Evolutionary conservation across 768 basidiomycete genomes (phyloP).

Genomic region (Hygrophoropsis aurantiaca): DNA sequence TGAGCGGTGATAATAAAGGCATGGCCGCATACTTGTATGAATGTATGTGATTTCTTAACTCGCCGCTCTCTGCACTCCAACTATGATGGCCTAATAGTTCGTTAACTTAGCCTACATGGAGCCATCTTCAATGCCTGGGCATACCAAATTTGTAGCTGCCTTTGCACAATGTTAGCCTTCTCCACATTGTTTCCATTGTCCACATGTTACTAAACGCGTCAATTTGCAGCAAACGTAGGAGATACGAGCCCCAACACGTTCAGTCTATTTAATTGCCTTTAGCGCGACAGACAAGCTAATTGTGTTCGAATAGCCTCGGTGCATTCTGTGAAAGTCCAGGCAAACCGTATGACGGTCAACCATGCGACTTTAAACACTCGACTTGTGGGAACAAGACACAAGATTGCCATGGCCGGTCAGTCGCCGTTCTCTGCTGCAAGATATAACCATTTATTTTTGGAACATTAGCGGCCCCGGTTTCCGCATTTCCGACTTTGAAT

Average conservation of each 20-base stretch:
- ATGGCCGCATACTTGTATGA: slow-evolving; percentile 84
- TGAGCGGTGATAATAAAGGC: slow-evolving; percentile 82
- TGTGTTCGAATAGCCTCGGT: slow-evolving; percentile 45
- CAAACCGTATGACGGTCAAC: slow-evolving; percentile 59
- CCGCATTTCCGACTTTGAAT: slow-evolving; percentile 72
- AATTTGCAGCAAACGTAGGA: slow-evolving; percentile 71
- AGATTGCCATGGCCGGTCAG: slow-evolving; percentile 71
- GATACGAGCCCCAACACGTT: slow-evolving; percentile 81
- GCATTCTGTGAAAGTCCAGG: slow-evolving; percentile 81
- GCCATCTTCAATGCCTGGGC: slow-evolving; percentile 66
- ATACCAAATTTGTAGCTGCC: slow-evolving; percentile 68
- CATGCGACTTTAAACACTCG: slow-evolving; percentile 69
- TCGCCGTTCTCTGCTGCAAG: background rate
- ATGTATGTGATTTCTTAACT: slow-evolving; percentile 45
- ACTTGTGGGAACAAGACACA: slow-evolving; percentile 71
- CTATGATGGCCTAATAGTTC: background rate
- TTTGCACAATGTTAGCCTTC: slow-evolving; percentile 63
- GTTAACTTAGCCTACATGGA: slow-evolving; percentile 53
- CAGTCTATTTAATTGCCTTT: slow-evolving; percentile 25
- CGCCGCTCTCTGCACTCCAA: too few relatives aligned
- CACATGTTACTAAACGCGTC: slow-evolving; percentile 5
- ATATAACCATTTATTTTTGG: slow-evolving; percentile 1
- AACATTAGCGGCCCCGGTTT: slow-evolving; percentile 68
- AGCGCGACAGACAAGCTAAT: slow-evolving; percentile 3
- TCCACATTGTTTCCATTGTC: slow-evolving; percentile 2